Evolutionary conservation across 371 early-diverging fungal species (phyloP).

Genomic region (Neoconidiobolus thromboides): DNA sequence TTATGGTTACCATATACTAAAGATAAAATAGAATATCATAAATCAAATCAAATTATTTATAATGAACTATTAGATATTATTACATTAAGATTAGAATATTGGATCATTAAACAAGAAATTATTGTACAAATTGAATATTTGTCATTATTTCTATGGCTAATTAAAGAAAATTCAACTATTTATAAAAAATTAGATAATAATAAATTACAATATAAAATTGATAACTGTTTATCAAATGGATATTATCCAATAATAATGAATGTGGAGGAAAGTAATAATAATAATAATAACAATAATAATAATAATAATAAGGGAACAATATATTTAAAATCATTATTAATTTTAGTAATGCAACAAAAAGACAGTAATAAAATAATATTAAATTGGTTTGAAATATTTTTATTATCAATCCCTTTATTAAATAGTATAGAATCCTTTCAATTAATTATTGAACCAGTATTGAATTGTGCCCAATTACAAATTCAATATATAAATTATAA

Average conservation of each 20-base stretch:
- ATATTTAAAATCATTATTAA: background rate
- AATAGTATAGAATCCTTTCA: background rate
- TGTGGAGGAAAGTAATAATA: background rate
- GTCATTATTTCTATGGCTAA: background rate
- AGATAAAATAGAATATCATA: too few species aligned
- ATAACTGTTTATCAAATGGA: background rate
- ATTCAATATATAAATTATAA: background rate
- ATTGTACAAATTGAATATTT: background rate
- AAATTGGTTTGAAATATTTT: slow-evolving; percentile 1
- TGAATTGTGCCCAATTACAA: background rate
- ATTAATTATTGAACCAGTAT: background rate
- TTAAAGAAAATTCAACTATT: background rate
- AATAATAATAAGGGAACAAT: background rate
- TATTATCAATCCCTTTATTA: background rate
- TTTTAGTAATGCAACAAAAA: background rate
- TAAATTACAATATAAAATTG: background rate
- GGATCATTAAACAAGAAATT: background rate
- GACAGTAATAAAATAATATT: background rate
- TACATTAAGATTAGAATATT: background rate
- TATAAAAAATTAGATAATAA: background rate
- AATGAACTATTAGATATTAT: background rate
- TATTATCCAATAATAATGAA: background rate
- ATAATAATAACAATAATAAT: too few species aligned
- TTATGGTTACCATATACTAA: background rate
- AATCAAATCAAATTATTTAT: background rate